Conservation (phyloP, 108 stramenopile species). For the Cylindrotheca closterium region DNA sequence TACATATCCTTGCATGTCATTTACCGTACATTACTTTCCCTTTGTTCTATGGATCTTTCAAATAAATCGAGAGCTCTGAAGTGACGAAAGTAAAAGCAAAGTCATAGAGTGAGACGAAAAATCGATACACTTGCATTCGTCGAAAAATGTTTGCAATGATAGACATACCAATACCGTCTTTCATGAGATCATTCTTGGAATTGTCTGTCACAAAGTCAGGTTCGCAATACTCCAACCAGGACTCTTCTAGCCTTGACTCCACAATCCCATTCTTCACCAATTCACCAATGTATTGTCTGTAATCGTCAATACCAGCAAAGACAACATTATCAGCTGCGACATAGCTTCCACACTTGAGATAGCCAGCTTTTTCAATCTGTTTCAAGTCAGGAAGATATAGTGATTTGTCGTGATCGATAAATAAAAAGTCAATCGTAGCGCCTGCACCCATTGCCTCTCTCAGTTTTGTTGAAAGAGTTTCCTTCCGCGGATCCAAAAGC, state of each 20-base stretch:
- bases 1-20: too few relatives aligned
- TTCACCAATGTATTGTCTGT: slow-evolving; percentile 59
- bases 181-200: slow-evolving; percentile 4
- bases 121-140: too few relatives aligned
- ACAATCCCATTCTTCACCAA: slow-evolving; percentile 51
- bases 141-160: too few relatives aligned
- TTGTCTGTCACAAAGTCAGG: slow-evolving; percentile 14
- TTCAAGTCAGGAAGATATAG: slow-evolving; percentile 70
- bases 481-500: slow-evolving; percentile 13
- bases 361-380: slow-evolving; percentile 46
- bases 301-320: slow-evolving; percentile 68
- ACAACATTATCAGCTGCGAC: slow-evolving; percentile 92
- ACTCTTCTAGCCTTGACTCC: slow-evolving; percentile 45
- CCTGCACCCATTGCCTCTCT: background rate
- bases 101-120: too few relatives aligned
- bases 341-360: slow-evolving; percentile 45
- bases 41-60: slow-evolving; percentile 17
- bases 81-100: background rate
- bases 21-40: too few relatives aligned
- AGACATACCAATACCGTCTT: slow-evolving; percentile 20
- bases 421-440: slow-evolving; percentile 55
- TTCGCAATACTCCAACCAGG: slow-evolving; percentile 60
- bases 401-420: slow-evolving; percentile 92
- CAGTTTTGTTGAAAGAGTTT: slow-evolving; percentile 1
- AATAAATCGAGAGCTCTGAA: slow-evolving; percentile 12